phyloP scores from a whole-genome alignment of 441 rosid genomes.

The Euphorbia neoarborescens region DNA sequence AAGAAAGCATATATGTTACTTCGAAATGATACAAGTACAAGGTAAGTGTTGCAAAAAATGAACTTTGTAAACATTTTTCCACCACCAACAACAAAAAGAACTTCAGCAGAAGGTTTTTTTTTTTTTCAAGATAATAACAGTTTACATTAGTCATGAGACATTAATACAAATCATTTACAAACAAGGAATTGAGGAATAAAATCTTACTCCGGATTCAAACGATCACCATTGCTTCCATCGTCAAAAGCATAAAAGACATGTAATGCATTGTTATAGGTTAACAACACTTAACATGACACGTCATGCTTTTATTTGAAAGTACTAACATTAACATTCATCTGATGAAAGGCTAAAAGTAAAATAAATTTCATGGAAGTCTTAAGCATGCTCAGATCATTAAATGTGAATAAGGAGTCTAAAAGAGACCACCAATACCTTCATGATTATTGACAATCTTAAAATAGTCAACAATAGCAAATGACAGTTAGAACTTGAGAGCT shows the following conservation, averaged over 20 bases:
- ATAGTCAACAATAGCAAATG: neutral
- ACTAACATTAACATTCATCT: neutral
- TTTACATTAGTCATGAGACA: too few species aligned
- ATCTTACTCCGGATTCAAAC: neutral
- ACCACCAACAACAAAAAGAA: neutral
- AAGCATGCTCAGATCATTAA: neutral
- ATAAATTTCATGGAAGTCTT: neutral
- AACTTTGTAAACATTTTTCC: neutral
- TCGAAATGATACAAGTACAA: neutral
- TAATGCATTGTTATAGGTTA: too few species aligned
- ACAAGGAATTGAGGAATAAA: neutral
- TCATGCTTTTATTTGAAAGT: neutral
- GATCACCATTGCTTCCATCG: neutral
- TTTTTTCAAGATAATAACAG: neutral
- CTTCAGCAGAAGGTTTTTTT: neutral
- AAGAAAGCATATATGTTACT: constrained; percentile 5
- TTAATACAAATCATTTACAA: neutral
- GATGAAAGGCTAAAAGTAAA: neutral
- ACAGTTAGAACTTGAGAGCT: neutral
- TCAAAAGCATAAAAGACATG: too few species aligned
- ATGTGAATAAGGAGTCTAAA: neutral
- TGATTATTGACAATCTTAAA: neutral
- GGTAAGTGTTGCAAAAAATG: too few species aligned
- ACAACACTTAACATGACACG: too few species aligned
- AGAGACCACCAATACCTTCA: neutral